Base-by-base conservation (phyloP, 2,329 filamentous ascomycete species). In the Amylocarpus encephaloides region DNA sequence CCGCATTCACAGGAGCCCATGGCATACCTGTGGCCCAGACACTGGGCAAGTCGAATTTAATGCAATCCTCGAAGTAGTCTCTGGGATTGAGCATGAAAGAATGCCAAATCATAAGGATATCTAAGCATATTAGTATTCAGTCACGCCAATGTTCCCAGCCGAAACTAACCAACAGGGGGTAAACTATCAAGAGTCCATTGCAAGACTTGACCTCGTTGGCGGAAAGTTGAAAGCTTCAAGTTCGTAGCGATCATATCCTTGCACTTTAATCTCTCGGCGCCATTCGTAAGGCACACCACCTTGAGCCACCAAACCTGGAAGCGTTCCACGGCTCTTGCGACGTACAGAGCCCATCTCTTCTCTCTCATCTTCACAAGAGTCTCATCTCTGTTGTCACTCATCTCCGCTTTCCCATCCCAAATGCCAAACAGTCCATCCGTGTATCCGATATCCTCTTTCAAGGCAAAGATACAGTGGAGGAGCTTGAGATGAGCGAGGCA, bases 51-150 rank as follows among this genome's bases (percentile, higher is more conserved):
- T 78, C 79, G 26, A 72, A 67, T 6, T 85, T 75, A 49, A 89
- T 70, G 60, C 81, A 82, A 63, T 92, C 87, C 60, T 91, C 85
- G 3, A 89, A 75, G 62, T 83, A 91, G n/a, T 71, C 72, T 36
- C 83, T 73, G 0, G 87, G 87, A 58, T 90, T 91, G 2, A 92
- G 77, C 79, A 88, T 84, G 61, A 88, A 86, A 0, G 85, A 72
- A 65, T 92, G 87, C 82, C 84, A 87, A 0, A 91, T 82, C 83
- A 91, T 86, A 16, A 90, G 67, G 0, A 91, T 79, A 67, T 91
- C 86, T 74, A 66, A 16, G 22, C 58, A 38, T 32, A 36, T 53
- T 29, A 52, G 52, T 51, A 34, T 53, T 46, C n/a, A 16, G 35
- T 41, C 11, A n/a, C 11, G 6, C 3, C 33, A 29, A 6, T 6